Base-by-base conservation (phyloP, 2,329 filamentous ascomycete genomes). In the Bipolaris cookei region DNA sequence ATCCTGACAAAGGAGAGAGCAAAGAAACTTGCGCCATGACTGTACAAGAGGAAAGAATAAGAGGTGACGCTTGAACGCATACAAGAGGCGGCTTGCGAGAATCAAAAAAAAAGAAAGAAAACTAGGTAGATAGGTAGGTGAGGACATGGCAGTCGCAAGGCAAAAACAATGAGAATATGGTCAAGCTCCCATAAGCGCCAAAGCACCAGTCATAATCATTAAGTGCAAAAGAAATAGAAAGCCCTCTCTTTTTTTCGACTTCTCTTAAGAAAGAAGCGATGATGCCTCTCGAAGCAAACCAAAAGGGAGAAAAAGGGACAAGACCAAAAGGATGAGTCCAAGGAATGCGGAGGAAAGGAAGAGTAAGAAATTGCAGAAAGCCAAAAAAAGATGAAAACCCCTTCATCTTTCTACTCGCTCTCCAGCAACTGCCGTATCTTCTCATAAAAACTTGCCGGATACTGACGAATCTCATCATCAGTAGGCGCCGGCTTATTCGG, bases 401-500 rank as follows among this genome's bases (percentile, higher is more conserved):
- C n/a, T n/a, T n/a, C n/a, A n/a, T n/a, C 23, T 13, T 18, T 14
- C 58, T 49, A 67, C 23, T 65, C 65, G 14, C 55, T 66, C 54
- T 75, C 73, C 52, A 75, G 38, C 42, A 82, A 71, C 58, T 78
- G 71, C 49, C 78, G 63, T 43, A 83, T 81, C 72, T 80, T 81
- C 3, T 69, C 75, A 62, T 82, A 80, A 52, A 82, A 83, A 53
- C 76, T 80, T 28, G 69, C 73, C 0, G 81, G 78, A 69, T 82
- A 82, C 55, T 71, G 64, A 16, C 71, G 58, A 39, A 81, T 77
- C 68, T 88, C 86, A 55, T 85, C 83, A 34, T 86, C 83, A 14
- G 77, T 83, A 2, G 86, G 86, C 5, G 83, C 69, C 3, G 82
- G 81, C 58, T 82, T 83, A 21, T 74, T 76, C 7, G 73, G 68